These are phyloP conservation scores for Aquanectria penicillioides DNA, from an alignment of 2,329 filamentous ascomycete genomes.

Conservation along the genomic window DNA sequence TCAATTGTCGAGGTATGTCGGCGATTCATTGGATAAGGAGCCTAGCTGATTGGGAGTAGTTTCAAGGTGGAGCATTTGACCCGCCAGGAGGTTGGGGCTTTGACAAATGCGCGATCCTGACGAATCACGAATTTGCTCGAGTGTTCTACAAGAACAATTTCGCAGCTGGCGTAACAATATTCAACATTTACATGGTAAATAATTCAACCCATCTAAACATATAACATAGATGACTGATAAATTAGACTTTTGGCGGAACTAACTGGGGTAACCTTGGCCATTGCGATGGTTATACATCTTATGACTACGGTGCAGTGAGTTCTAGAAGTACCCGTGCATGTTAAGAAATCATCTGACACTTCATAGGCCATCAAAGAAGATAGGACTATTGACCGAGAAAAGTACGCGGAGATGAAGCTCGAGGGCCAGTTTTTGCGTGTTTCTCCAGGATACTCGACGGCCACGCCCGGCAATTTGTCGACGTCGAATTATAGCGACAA, in stretches of 20 bases:
- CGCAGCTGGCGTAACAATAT: constrained; percentile 71
- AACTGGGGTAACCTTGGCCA: constrained; percentile 87
- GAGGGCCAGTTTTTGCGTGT: constrained; percentile 79
- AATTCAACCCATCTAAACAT: too few relatives aligned
- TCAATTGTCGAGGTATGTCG: constrained; percentile 57
- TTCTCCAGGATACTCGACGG: constrained; percentile 74
- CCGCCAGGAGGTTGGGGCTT: constrained; percentile 80
- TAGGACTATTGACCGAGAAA: constrained; percentile 74
- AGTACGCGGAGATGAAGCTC: constrained; percentile 83
- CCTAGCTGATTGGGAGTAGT: constrained; percentile 50
- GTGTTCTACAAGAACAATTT: constrained; percentile 84
- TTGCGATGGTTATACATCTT: constrained; percentile 69
- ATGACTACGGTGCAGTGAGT: constrained; percentile 61
- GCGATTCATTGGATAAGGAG: fast-evolving
- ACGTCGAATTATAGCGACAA: constrained; percentile 63
- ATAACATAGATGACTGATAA: neutral
- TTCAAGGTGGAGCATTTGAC: constrained; percentile 78
- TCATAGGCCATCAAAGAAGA: constrained; percentile 70
- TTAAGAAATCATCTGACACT: neutral
- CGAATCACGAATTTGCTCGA: constrained; percentile 79
- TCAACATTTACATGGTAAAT: constrained; percentile 79
- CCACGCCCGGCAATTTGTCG: constrained; percentile 61
- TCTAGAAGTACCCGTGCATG: fast-evolving
- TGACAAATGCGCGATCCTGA: constrained; percentile 70
- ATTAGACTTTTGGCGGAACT: constrained; percentile 75